Base-by-base conservation (phyloP, 225 moss, liverwort and hornwort genomes). In the Marchantia polymorpha region DNA sequence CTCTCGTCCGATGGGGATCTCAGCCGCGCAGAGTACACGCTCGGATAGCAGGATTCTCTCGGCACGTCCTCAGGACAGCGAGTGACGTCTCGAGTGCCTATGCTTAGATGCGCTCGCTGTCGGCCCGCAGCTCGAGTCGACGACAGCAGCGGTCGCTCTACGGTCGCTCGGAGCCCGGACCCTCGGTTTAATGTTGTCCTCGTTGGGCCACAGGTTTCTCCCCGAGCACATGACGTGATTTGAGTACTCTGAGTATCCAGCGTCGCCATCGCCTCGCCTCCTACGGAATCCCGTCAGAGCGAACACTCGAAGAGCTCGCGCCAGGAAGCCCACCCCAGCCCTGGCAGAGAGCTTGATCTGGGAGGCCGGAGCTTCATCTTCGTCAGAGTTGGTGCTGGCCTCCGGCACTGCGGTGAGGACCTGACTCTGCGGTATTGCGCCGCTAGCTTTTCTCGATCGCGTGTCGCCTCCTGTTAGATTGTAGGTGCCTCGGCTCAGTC, bases 261-360 rank as follows among this genome's bases (percentile, higher is more conserved):
- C 22, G 31, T 54, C n/a, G 46, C 30, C 12, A 51, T 52, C 65
- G 16, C 53, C 79, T 80, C 80, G 81, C 70, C 55, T 85, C 52
- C 81, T 74, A n/a, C 81, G 69, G 4, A 74, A 74, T 3, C 78
- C 74, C 29, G 79, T 76, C 0, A 82, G 70, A 47, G 82, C 76
- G 6, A 85, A 75, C 3, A 82, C 75, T 58, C 82, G 75, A 15
- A 85, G 76, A 7, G 82, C 82, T 77, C 64, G 68, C 1, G 79
- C 48, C n/a, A 85, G 65, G 31, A 85, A 79, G 4, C 84, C 81
- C 2, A 81, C 31, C 49, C 81, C 84, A 13, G 65, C 64, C 52
- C 78, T 66, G 6, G 81, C 74, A 5, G 78, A 69, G 15, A 73
- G 55, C 50, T 81, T 81, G 7, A 69, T 69, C 14, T 78, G 67